phyloP scores from a whole-genome alignment of 371 early-diverging fungal species.

The Amoeboaphelidium protococcarum region DNA sequence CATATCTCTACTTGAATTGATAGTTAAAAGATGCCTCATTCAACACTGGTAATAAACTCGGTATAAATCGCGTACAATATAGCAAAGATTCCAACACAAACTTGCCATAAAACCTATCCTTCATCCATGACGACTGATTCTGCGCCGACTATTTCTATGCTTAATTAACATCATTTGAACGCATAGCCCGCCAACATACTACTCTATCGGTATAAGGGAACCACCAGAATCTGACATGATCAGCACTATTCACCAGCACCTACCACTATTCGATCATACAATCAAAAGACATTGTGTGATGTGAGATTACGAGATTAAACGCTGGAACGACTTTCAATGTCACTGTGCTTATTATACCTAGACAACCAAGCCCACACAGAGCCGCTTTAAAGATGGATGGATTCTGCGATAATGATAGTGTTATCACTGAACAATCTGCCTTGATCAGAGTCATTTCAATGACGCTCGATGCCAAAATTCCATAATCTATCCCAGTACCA shows the following conservation, averaged over 20 bases:
- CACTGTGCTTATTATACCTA: slow-evolving; percentile 43
- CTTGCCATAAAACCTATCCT: slow-evolving; percentile 23
- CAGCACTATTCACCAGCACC: slow-evolving; percentile 27
- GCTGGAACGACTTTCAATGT: slow-evolving; percentile 39
- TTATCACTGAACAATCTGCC: slow-evolving; percentile 19
- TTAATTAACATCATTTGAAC: slow-evolving; percentile 19
- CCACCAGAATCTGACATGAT: slow-evolving; percentile 65
- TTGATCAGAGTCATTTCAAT: slow-evolving; percentile 28
- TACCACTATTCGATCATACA: slow-evolving; percentile 26
- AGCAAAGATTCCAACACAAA: slow-evolving; percentile 38
- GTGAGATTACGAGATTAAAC: slow-evolving; percentile 33
- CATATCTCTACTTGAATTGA: too few species aligned
- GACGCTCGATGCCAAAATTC: slow-evolving; percentile 35
- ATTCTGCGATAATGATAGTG: slow-evolving; percentile 19
- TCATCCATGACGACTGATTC: slow-evolving; percentile 14
- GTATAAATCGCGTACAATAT: slow-evolving; percentile 24
- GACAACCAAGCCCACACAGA: slow-evolving; percentile 37
- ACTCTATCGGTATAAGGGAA: slow-evolving; percentile 49
- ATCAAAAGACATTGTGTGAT: slow-evolving; percentile 29
- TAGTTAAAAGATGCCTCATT: slow-evolving; percentile 15
- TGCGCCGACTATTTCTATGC: slow-evolving; percentile 2
- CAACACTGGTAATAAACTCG: slow-evolving; percentile 24
- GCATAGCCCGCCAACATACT: slow-evolving; percentile 44
- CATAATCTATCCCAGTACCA: slow-evolving; percentile 43
- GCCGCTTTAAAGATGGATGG: slow-evolving; percentile 35